Percentiles rank a stretch among this genome's conserved stretches.
phyloP scores from a whole-genome alignment of 495 filamentous ascomycete genomes.

The Ascodesmis nigricans region DNA sequence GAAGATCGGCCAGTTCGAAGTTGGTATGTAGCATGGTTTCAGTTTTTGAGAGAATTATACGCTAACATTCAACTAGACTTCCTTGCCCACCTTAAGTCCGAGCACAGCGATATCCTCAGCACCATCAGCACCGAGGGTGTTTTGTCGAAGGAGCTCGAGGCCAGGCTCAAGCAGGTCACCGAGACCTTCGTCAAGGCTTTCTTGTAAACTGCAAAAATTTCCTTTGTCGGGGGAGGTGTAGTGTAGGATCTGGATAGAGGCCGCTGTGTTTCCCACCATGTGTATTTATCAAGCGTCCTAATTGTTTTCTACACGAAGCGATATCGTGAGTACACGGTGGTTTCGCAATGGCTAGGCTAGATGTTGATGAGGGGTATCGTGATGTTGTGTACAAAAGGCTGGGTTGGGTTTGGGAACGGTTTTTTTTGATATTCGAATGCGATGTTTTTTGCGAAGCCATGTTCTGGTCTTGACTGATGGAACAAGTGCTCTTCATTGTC shows the following conservation, averaged over 20 bases:
- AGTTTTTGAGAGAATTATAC: not conserved
- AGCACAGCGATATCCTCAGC: slow-evolving; percentile 60
- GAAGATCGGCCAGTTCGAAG: slow-evolving; percentile 78
- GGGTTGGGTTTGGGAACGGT: too few relatives aligned
- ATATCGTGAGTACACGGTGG: not conserved
- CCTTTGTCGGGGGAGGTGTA: slow-evolving; percentile 4
- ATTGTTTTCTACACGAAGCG: slow-evolving; percentile 3
- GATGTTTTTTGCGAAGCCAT: too few relatives aligned
- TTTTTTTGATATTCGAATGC: too few relatives aligned
- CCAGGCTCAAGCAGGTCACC: slow-evolving; percentile 60
- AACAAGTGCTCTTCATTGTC: too few relatives aligned
- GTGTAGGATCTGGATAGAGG: slow-evolving; percentile 10
- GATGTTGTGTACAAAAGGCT: too few relatives aligned
- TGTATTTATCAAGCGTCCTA: slow-evolving; percentile 10
- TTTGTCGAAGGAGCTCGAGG: slow-evolving; percentile 86
- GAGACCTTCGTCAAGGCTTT: slow-evolving; percentile 62
- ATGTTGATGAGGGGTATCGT: too few relatives aligned
- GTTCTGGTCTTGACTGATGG: too few relatives aligned
- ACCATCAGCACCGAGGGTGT: slow-evolving; percentile 92
- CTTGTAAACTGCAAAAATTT: slow-evolving; percentile 16
- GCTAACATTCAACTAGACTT: slow-evolving; percentile 35
- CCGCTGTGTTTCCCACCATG: slow-evolving; percentile 4
- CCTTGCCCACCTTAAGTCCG: slow-evolving; percentile 71
- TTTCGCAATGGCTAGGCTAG: too few relatives aligned
- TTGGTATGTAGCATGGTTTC: slow-evolving; percentile 15